Percentiles rank a stretch among this genome's conserved stretches.
Evolutionary conservation across 1,139 yeast genomes (phyloP).

Genomic region (Yamadazyma atmosphaerica): DNA sequence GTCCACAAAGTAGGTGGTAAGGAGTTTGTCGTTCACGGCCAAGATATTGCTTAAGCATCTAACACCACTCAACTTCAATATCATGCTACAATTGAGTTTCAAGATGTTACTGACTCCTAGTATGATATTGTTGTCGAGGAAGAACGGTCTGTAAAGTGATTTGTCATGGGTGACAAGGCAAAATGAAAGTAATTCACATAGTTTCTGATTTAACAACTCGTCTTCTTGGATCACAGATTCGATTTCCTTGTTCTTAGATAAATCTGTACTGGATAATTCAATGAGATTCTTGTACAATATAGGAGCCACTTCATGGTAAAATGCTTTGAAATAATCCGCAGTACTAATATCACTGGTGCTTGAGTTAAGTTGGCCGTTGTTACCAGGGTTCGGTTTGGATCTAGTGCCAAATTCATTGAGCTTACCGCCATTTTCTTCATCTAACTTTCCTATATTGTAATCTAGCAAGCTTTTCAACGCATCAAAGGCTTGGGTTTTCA

Average conservation of each 20-base stretch:
- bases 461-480: conserved; percentile 75
- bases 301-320: conserved; percentile 64
- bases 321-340: conserved; percentile 55
- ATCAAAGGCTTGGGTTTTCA: conserved; percentile 81
- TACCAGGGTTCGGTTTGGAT: conserved; percentile 6
- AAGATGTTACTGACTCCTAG: conserved; percentile 52
- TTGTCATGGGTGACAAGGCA: conserved; percentile 66
- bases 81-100: conserved; percentile 38
- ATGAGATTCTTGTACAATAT: conserved; percentile 54
- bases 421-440: conserved; percentile 10
- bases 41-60: conserved; percentile 63
- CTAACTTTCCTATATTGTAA: conserved; percentile 42
- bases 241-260: conserved; percentile 8
- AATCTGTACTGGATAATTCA: conserved; percentile 21
- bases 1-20: conserved; percentile 57
- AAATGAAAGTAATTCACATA: conserved; percentile 69
- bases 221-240: conserved; percentile 23
- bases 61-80: conserved; percentile 64
- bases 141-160: conserved; percentile 55
- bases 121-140: conserved; percentile 56
- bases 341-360: conserved; percentile 49
- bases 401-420: conserved; percentile 36
- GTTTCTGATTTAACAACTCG: conserved; percentile 54
- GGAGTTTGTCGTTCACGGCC: conserved; percentile 59
- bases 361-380: conserved; percentile 15